Conservation (phyloP, 805 yeast genomes). For the Spathaspora boniae region DNA sequence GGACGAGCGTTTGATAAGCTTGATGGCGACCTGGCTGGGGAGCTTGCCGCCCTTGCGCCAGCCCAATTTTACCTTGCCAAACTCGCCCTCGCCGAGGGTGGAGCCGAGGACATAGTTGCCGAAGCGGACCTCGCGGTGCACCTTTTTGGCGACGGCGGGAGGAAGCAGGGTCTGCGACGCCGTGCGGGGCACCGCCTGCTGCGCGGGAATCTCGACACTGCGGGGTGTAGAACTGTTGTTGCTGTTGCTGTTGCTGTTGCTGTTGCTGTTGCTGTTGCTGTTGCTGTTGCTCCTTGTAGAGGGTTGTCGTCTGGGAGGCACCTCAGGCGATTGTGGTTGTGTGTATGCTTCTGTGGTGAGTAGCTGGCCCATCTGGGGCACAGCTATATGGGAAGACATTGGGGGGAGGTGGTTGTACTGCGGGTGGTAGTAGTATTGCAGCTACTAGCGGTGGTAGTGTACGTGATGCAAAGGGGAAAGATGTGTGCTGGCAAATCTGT, state of each 20-base stretch:
- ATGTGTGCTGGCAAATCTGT: too few species aligned
- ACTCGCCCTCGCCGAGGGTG: slow-evolving; percentile 96
- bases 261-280: background rate
- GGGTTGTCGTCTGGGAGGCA: background rate
- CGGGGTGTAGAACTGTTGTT: background rate
- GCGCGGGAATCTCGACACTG: slow-evolving; percentile 1
- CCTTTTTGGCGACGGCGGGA: slow-evolving; percentile 10
- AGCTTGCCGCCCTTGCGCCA: slow-evolving; percentile 85
- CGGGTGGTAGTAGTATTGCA: too few species aligned
- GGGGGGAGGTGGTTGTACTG: too few species aligned
- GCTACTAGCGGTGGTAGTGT: too few species aligned
- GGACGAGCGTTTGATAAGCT: slow-evolving; percentile 82
- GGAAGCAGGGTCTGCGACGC: background rate
- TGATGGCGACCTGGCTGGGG: slow-evolving; percentile 88
- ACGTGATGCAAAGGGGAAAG: too few species aligned
- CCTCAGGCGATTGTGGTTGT: background rate
- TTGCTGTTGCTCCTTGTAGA: background rate
- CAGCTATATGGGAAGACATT: too few species aligned
- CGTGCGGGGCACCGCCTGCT: background rate
- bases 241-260: background rate
- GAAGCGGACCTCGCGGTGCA: slow-evolving; percentile 64
- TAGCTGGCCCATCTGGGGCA: too few species aligned
- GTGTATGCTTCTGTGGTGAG: too few species aligned
- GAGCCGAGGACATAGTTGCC: slow-evolving; percentile 90
- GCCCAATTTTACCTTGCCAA: slow-evolving; percentile 95